phyloP scores from a whole-genome alignment of 495 filamentous ascomycete genomes.

The Xeromyces bisporus region DNA sequence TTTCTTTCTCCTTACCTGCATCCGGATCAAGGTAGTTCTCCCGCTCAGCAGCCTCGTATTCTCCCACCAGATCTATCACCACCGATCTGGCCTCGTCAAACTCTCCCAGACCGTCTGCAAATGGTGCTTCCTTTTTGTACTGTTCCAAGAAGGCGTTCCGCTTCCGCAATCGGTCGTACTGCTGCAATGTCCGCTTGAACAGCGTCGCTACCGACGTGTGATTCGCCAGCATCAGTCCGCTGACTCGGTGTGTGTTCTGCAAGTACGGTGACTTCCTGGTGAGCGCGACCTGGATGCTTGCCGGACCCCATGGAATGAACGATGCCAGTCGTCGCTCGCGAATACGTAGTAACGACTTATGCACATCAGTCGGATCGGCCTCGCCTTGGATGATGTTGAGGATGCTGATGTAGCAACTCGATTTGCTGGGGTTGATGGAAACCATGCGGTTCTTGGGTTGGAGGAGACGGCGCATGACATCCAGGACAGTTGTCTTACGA shows the following conservation, averaged over 20 bases:
- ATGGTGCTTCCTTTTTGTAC: conserved; percentile 88
- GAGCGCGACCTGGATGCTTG: conserved; percentile 89
- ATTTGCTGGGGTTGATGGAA: conserved; percentile 84
- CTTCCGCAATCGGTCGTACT: conserved; percentile 85
- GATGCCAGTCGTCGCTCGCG: conserved; percentile 85
- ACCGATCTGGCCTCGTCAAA: conserved; percentile 90
- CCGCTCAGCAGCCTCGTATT: conserved; percentile 91
- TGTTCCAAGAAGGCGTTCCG: conserved; percentile 91
- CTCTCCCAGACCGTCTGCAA: conserved; percentile 75
- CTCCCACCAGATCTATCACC: conserved; percentile 69
- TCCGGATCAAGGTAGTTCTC: conserved; percentile 69
- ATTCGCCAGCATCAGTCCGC: conserved; percentile 93
- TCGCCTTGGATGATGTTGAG: conserved; percentile 98
- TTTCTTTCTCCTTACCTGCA: conserved; percentile 33
- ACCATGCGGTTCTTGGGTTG: conserved; percentile 99
- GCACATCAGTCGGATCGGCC: conserved; percentile 89
- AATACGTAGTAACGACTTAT: conserved; percentile 94
- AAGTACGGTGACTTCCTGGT: conserved; percentile 95
- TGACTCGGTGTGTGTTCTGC: conserved; percentile 71
- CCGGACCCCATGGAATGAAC: conserved; percentile 98
- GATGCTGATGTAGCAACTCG: conserved; percentile 97
- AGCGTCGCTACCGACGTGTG: conserved; percentile 95
- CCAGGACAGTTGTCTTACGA: conserved; percentile 90
- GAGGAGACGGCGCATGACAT: conserved; percentile 89
- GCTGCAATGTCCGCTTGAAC: conserved; percentile 79